Percentiles rank a stretch among this genome's conserved stretches.
These are phyloP conservation scores for Nematodospora anomalae DNA, from an alignment of 1,139 yeast genomes.

Conservation along the genomic window DNA sequence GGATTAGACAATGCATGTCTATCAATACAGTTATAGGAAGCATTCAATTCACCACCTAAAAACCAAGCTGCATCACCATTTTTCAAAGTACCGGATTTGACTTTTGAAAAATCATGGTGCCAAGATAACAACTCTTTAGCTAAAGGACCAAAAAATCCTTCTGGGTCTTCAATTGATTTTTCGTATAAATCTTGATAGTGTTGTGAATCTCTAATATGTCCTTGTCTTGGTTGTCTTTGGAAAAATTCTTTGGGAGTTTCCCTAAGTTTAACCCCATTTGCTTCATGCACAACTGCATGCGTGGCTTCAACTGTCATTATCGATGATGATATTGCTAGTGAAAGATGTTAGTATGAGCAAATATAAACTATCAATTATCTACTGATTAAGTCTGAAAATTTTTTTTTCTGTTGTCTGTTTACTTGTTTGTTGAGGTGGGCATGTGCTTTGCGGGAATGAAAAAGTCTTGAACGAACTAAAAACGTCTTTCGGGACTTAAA, in stretches of 20 bases:
- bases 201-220: constrained; percentile 52
- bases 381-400: too few relatives aligned
- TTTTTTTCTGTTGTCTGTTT: too few relatives aligned
- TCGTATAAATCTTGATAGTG: constrained; percentile 74
- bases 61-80: constrained; percentile 93
- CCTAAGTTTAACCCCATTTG: constrained; percentile 62
- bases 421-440: too few relatives aligned
- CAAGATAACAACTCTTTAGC: constrained; percentile 80
- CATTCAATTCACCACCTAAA: constrained; percentile 88
- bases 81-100: constrained; percentile 67
- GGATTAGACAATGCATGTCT: constrained; percentile 90
- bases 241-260: constrained; percentile 76
- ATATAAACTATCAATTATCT: constrained; percentile 1
- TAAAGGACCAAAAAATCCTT: constrained; percentile 76
- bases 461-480: too few relatives aligned
- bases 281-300: constrained; percentile 74
- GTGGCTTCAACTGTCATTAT: constrained; percentile 19
- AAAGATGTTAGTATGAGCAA: background rate
- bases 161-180: constrained; percentile 80
- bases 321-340: constrained; percentile 3
- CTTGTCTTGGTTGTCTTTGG: constrained; percentile 64
- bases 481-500: too few relatives aligned
- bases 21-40: constrained; percentile 94
- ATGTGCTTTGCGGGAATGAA: too few relatives aligned
- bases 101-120: constrained; percentile 81